phyloP scores from a whole-genome alignment of 2,329 filamentous ascomycete species.

The Bipolaris bicolor region DNA sequence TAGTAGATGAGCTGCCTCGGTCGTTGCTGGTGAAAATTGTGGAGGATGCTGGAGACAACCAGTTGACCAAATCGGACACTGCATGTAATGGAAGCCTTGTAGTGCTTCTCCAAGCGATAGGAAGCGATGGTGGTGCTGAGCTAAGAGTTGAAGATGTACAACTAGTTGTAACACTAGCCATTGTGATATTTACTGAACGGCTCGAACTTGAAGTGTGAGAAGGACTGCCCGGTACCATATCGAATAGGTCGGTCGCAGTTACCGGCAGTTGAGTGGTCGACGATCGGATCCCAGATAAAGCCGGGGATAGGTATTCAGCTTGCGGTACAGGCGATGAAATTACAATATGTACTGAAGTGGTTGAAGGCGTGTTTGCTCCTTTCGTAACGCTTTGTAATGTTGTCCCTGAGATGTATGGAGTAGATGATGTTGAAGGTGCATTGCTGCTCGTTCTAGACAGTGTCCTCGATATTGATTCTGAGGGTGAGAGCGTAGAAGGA shows the following conservation, averaged over 20 bases:
- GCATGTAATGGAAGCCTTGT: not conserved
- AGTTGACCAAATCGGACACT: not conserved
- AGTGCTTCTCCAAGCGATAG: not conserved
- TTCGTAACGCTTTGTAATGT: not conserved
- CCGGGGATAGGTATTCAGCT: not conserved
- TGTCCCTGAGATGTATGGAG: not conserved
- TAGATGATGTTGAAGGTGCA: not conserved
- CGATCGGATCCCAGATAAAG: not conserved
- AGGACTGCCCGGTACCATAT: not conserved
- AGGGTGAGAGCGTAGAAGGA: not conserved
- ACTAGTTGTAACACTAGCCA: not conserved
- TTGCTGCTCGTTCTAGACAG: not conserved
- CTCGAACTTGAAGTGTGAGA: not conserved
- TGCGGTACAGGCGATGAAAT: not conserved
- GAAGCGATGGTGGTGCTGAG: not conserved
- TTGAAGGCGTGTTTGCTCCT: not conserved
- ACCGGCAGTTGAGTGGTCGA: not conserved
- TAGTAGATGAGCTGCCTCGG: not conserved
- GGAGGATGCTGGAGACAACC: not conserved
- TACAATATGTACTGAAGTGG: not conserved
- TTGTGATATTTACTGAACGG: not conserved
- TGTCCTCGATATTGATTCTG: not conserved
- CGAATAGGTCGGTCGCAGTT: not conserved
- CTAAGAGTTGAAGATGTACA: not conserved
- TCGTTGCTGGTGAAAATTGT: too few relatives aligned